Base-by-base conservation (phyloP, 371 early-diverging fungal species). In the Batkoa obscura region DNA sequence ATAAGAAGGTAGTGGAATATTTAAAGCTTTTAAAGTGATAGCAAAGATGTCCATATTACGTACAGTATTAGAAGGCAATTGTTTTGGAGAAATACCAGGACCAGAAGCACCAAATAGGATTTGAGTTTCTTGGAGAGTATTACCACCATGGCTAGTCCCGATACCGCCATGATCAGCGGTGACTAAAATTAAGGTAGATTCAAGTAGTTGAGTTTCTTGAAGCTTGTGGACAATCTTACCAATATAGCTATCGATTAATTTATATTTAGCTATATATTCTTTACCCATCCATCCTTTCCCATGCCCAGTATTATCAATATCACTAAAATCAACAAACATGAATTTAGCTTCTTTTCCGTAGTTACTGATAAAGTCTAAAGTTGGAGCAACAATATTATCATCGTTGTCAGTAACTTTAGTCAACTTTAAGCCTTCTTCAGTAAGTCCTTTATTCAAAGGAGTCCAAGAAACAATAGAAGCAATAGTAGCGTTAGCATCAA, bases 141-240 rank as follows among this genome's bases (percentile, higher is more conserved):
- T 5, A 42, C 57, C 57, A 42, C 60, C 60, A 50, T 60, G 60
- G 2, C 33, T 13, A 31, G 2, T n/a, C 2, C 53, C 48, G 31
- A 38, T 51, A 37, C 57, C 60, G 34, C 60, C 60, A 52, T 60
- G 60, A 38, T 60, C 60, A 47, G 60, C 57, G 37, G 60, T 60
- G 36, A 60, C 52, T 10, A 60, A 34, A 32, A 60, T 23, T 9
- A 57, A 33, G 39, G 57, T 38, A 10, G 54, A 38, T 12, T 56
- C 52, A 0, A n/a, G 15, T 38, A 50, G 34, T 32, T 42, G 38
- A 2, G 3, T 33, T 13, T 56, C 47, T 6, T 60, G 46, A 10
- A 60, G 23, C 1, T 43, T 30, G 1, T 50, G 34, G 8, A 60
- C 48, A 45, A 60, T 45, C 31, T 36, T 38, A 8, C 15, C 43